Conservation (phyloP, 1,284 basidiomycete genomes). For the Phlebopus sp. region DNA sequence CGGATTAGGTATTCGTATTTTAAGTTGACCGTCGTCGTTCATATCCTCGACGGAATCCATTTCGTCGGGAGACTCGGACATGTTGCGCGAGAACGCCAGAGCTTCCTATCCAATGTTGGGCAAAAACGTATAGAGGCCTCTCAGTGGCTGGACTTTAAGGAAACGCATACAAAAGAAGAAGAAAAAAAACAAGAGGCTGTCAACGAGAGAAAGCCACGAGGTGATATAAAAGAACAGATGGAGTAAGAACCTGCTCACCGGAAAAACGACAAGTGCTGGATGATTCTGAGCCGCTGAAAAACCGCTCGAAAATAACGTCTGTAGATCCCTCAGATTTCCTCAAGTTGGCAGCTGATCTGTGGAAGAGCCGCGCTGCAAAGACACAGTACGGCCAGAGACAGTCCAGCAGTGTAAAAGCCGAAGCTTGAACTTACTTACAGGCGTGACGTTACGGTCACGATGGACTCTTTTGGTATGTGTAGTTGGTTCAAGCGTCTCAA, state of each 20-base stretch:
- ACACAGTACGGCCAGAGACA: conserved; percentile 28
- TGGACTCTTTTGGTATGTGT: conserved; percentile 10
- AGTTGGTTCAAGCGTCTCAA: not conserved
- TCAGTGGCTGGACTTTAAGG: conserved; percentile 9
- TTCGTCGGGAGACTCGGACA: conserved; percentile 42
- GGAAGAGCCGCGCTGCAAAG: conserved; percentile 13
- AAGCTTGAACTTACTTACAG: conserved; percentile 32
- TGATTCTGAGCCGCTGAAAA: conserved; percentile 12
- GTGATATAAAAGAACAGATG: conserved; percentile 8
- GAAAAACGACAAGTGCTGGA: conserved; percentile 4
- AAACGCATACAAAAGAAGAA: not conserved
- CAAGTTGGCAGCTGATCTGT: conserved; percentile 11
- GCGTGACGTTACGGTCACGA: conserved; percentile 36
- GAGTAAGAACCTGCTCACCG: conserved; percentile 13
- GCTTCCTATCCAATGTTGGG: not conserved
- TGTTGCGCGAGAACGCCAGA: conserved; percentile 14
- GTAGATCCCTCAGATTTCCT: conserved; percentile 8
- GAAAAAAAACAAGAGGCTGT: conserved; percentile 1
- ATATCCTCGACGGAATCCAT: conserved; percentile 43
- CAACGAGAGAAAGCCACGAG: conserved; percentile 8
- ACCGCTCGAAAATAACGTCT: conserved; percentile 6
- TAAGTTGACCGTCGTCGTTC: conserved; percentile 57
- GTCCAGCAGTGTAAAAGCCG: conserved; percentile 26
- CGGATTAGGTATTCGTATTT: conserved; percentile 60
- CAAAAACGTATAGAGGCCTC: conserved; percentile 18